Evolutionary conservation across 805 yeast species (phyloP).

Genomic region (Myxozyma geophila): DNA sequence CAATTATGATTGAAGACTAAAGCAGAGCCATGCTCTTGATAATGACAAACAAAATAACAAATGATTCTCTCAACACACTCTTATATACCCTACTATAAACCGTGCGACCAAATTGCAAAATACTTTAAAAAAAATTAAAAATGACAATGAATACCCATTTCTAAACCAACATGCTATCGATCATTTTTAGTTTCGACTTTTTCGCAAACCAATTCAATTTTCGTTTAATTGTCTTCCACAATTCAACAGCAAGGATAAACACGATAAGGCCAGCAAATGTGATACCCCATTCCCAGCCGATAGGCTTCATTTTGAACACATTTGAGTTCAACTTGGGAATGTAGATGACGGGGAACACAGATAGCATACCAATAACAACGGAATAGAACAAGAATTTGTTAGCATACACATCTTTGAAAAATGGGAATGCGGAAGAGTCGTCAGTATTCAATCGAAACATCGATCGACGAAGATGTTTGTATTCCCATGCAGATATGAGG

Average conservation of each 20-base stretch:
- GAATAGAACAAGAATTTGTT: constrained; percentile 86
- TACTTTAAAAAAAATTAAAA: background rate
- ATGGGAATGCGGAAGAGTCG: constrained; percentile 60
- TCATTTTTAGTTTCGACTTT: background rate
- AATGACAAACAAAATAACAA: too few species aligned
- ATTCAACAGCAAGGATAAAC: constrained; percentile 65
- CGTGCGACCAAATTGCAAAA: background rate
- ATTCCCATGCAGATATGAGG: constrained; percentile 81
- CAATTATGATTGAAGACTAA: too few species aligned
- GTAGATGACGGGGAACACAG: constrained; percentile 81
- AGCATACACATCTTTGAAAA: constrained; percentile 67
- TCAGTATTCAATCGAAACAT: constrained; percentile 61
- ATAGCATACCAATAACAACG: constrained; percentile 65
- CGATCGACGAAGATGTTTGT: constrained; percentile 71
- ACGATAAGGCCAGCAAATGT: constrained; percentile 61
- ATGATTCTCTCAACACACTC: too few species aligned
- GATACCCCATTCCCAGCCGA: constrained; percentile 81
- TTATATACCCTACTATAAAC: too few species aligned
- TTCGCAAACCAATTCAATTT: constrained; percentile 18
- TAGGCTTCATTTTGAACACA: constrained; percentile 74
- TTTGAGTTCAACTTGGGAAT: constrained; percentile 83
- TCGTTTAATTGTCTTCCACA: constrained; percentile 71
- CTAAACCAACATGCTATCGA: constrained; percentile 4
- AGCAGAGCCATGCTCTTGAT: too few species aligned
- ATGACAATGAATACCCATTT: background rate